Evolutionary conservation across 129 eudicot genomes (phyloP).

Genomic region (carrot (Daucus carota)): DNA sequence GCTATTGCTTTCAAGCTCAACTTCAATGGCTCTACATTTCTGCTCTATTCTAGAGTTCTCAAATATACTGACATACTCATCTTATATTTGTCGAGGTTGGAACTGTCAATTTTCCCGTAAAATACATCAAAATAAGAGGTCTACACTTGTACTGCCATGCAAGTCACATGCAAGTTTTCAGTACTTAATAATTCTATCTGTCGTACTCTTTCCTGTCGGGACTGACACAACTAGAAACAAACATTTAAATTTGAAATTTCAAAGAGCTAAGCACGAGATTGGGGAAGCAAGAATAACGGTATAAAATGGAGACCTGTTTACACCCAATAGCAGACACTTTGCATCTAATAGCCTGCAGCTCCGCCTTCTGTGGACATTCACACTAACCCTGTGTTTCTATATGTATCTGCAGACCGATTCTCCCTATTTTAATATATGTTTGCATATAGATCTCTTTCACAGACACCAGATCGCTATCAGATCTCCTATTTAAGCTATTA

Average conservation of each 20-base stretch:
- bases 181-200: background rate
- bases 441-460: background rate
- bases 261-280: background rate
- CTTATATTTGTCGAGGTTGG: no score
- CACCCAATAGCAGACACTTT: slow-evolving; percentile 5
- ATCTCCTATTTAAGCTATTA: background rate
- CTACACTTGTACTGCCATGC: background rate
- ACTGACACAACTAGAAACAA: background rate
- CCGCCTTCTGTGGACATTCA: slow-evolving; percentile 4
- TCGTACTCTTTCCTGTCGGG: background rate
- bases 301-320: background rate
- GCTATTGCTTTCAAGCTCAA: no score
- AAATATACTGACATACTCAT: no score
- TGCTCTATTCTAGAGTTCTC: no score
- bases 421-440: background rate
- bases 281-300: background rate
- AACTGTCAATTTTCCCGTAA: no score
- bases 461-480: background rate
- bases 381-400: background rate
- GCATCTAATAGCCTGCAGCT: slow-evolving; percentile 2
- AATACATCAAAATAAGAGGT: no score
- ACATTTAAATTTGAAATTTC: background rate
- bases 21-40: no score
- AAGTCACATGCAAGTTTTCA: background rate
- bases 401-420: background rate